phyloP scores from a whole-genome alignment of 1,139 yeast species.

The Yamadazyma atmosphaerica region DNA sequence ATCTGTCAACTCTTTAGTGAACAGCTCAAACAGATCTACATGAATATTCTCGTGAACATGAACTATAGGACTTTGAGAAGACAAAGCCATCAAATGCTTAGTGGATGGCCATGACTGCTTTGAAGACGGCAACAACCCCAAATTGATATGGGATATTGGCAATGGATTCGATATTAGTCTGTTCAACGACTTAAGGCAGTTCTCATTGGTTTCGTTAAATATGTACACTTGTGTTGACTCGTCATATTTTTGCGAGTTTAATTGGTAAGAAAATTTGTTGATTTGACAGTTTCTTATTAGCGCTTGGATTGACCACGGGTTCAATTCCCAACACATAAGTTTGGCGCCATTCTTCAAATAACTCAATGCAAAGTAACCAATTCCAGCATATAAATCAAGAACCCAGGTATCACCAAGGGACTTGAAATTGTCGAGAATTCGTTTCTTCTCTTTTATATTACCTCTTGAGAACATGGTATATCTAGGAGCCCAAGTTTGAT shows the following conservation, averaged over 20 bases:
- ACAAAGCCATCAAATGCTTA: slow-evolving; percentile 20
- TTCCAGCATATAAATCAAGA: slow-evolving; percentile 78
- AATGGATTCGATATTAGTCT: slow-evolving; percentile 39
- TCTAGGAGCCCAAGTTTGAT: slow-evolving; percentile 81
- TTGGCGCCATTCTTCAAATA: slow-evolving; percentile 59
- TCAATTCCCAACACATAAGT: slow-evolving; percentile 79
- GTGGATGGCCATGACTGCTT: slow-evolving; percentile 60
- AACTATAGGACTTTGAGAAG: slow-evolving; percentile 27
- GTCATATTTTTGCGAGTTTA: slow-evolving; percentile 17
- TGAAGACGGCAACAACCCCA: slow-evolving; percentile 78
- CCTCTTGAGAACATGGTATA: slow-evolving; percentile 93
- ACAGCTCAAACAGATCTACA: slow-evolving; percentile 36
- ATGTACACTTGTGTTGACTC: slow-evolving; percentile 32
- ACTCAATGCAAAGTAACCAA: slow-evolving; percentile 79
- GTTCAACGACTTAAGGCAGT: slow-evolving; percentile 42
- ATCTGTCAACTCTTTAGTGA: slow-evolving; percentile 20
- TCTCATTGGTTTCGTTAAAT: slow-evolving; percentile 64
- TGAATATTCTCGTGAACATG: slow-evolving; percentile 82
- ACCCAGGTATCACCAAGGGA: slow-evolving; percentile 43
- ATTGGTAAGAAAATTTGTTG: slow-evolving; percentile 41
- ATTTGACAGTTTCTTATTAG: slow-evolving; percentile 52
- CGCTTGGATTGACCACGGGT: slow-evolving; percentile 84
- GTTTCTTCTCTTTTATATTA: slow-evolving; percentile 75
- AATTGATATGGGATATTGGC: slow-evolving; percentile 61
- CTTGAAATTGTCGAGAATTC: slow-evolving; percentile 49